Base-by-base conservation (phyloP, 2,329 filamentous ascomycete species). In the Pestalotiopsis fici region DNA sequence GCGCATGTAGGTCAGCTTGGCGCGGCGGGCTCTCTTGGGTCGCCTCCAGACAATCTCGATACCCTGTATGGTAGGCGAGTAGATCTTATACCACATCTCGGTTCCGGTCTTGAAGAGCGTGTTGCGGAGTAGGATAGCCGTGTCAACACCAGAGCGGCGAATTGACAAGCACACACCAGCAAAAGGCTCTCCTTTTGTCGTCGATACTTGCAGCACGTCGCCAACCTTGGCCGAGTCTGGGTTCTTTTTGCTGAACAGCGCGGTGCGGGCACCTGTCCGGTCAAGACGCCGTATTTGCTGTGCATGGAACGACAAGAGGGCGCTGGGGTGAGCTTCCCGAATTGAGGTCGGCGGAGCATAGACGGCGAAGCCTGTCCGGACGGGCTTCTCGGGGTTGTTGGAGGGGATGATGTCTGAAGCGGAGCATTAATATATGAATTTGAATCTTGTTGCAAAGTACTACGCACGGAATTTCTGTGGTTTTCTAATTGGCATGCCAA, bases 11-110 rank as follows among this genome's bases (percentile, higher is more conserved):
- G 93, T 97, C 79, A 99, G 85, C 73, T 94, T 87, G 28, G 95
- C 95, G 75, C 96, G 89, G 78, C 95, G 91, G 71, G 94, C 93
- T 79, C 94, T 89, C 91, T 94, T 96, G 76, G 88, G 87, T 71
- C 89, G 87, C 74, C 95, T 86, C 88, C 97, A 93, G 80, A 98
- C 93, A 74, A 99, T 91, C 82, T 99, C 95, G 76, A 99, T 94
- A 71, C 93, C 93, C 78, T 92, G 90, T 37, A 98, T 91, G 77
- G 93, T 92, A 69, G 95, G 95, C 77, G 90, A 93, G 85, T 96
- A 98, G 68, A 98, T 86, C 86, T 99, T 99, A 82, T 93, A 94
- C 91, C 94, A 97, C 93, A 97, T 96, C 87, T 99, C 96, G 68
- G 97, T 93, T 69, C 93, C 93, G 6, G 97, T 89, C 74, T 93